Percentiles rank a stretch among this genome's conserved stretches.
These are phyloP conservation scores for Carex arenaria DNA, from an alignment of 202 grass and related monocot species.

Conservation along the genomic window DNA sequence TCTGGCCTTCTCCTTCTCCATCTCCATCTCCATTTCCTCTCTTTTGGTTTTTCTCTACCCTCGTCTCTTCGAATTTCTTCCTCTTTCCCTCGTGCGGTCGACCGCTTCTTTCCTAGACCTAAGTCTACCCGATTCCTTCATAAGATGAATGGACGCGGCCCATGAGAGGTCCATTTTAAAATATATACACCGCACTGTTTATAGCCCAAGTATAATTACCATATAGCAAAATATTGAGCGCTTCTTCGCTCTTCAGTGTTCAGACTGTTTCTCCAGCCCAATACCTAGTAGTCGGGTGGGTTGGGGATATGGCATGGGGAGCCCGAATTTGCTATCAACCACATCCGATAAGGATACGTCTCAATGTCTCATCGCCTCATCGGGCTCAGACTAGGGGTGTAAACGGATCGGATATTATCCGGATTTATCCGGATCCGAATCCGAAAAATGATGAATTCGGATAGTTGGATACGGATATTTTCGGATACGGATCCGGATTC, in stretches of 20 bases:
- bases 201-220: background rate
- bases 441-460: too few relatives aligned
- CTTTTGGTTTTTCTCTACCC: background rate
- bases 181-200: background rate
- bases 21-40: conserved; percentile 18
- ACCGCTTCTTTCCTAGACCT: background rate
- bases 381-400: too few relatives aligned
- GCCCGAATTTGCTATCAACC: too few relatives aligned
- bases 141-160: background rate
- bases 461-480: too few relatives aligned
- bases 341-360: too few relatives aligned
- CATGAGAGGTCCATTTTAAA: background rate
- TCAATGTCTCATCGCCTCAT: too few relatives aligned
- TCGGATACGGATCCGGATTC: too few relatives aligned
- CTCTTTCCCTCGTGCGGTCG: background rate
- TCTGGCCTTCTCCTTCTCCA: conserved; percentile 31
- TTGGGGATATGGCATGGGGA: too few relatives aligned
- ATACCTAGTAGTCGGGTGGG: too few relatives aligned
- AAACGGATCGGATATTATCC: too few relatives aligned
- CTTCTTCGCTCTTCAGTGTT: background rate
- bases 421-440: too few relatives aligned
- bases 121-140: background rate
- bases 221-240: background rate
- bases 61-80: conserved; percentile 19
- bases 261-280: too few relatives aligned